These are phyloP conservation scores for Hypholoma fasciculare DNA, from an alignment of 768 basidiomycete species.

Conservation along the genomic window DNA sequence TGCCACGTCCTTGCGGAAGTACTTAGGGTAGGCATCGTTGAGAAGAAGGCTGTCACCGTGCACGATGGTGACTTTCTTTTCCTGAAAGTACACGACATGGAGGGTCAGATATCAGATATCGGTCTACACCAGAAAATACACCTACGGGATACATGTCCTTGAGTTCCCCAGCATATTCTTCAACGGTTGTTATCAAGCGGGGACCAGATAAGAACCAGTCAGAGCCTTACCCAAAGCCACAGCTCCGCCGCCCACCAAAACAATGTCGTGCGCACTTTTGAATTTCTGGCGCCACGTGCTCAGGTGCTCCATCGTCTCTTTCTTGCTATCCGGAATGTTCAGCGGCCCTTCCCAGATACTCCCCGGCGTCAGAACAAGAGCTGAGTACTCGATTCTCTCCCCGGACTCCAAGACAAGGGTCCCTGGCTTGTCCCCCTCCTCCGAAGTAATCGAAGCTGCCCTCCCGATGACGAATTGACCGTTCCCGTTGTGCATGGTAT, in stretches of 20 bases:
- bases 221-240: slow-evolving; percentile 44
- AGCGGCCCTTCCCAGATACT: slow-evolving; percentile 52
- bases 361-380: slow-evolving; percentile 62
- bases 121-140: background rate
- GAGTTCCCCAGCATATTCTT: slow-evolving; percentile 45
- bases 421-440: slow-evolving; percentile 18
- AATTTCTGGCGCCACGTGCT: slow-evolving; percentile 31
- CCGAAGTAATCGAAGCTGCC: slow-evolving; percentile 12
- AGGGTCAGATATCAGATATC: too few species aligned
- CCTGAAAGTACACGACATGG: slow-evolving; percentile 18
- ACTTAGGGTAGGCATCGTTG: slow-evolving; percentile 53
- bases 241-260: slow-evolving; percentile 58
- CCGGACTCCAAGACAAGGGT: slow-evolving; percentile 49
- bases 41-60: slow-evolving; percentile 56
- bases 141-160: slow-evolving; percentile 40
- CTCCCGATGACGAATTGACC: slow-evolving; percentile 15
- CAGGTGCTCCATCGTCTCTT: slow-evolving; percentile 25
- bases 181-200: slow-evolving; percentile 9
- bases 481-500: slow-evolving; percentile 12
- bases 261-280: slow-evolving; percentile 39
- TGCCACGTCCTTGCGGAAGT: slow-evolving; percentile 50
- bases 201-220: background rate
- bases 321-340: slow-evolving; percentile 37
- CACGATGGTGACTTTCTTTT: slow-evolving; percentile 60
- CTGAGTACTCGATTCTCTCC: slow-evolving; percentile 46